Base-by-base conservation (phyloP, 345 rosid species). In the Citrus mangshanensis region DNA sequence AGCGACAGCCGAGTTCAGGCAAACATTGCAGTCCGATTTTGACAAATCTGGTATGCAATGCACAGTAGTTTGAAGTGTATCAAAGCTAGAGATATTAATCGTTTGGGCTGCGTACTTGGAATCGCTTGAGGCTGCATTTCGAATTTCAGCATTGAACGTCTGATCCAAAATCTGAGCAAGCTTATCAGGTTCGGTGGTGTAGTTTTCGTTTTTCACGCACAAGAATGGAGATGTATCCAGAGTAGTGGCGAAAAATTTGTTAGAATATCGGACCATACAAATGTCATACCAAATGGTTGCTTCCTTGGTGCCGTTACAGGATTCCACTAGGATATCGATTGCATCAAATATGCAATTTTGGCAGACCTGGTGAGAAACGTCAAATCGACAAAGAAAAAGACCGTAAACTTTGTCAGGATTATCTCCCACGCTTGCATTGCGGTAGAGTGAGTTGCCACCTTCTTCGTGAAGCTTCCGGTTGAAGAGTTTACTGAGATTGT, bases 211-310 rank as follows among this genome's bases (percentile, higher is more conserved):
- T 4, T 1, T 51, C 77, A 3, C 1, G 7, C 16, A 0, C 22
- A 0, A 4, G 0, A 0, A 0, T 2, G 78, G 83, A 0, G 3
- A 0, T 1, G 14, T 7, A 0, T 59, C 79, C 74, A 73, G 1
- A 9, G 1, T 61, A 19, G 81, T 42, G 24, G 40, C 75, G 49
- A 76, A 70, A 68, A 83, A 72, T 22, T 38, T 9, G 69, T 82
- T 51, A 1, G 88, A 79, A 65, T 82, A 86, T 2, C 79, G 82
- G 5, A 89, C 64, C 16, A 58, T 3, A 58, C 65, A 73, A 27
- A 34, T 21, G 18, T 58, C 9, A 58, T 58, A 73, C 76, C 76
- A 73, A 3, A 60, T 28, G 59, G 24, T 58, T 22, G 76, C 76
- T 54, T 73, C 32, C 34, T 58, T 73, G 7, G 76, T 73, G 30